These are phyloP conservation scores for Verticillium alfalfae DNA, from an alignment of 2,329 filamentous ascomycete genomes.

Conservation along the genomic window DNA sequence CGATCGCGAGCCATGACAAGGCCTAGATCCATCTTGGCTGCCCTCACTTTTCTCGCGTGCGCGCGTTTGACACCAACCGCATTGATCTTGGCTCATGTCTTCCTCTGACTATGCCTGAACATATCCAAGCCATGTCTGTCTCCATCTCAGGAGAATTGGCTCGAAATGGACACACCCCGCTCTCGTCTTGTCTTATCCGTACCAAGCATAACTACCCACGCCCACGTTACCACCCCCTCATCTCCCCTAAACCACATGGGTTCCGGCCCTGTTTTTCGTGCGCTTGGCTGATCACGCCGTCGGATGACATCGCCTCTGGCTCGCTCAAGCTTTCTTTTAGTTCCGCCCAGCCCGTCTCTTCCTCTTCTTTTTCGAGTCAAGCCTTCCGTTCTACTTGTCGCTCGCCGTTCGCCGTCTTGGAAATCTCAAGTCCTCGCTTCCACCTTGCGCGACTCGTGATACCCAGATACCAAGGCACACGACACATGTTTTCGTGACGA, in stretches of 20 bases:
- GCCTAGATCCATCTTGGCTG: not conserved
- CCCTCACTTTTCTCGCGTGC: not conserved
- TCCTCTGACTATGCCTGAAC: not conserved
- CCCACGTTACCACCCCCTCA: not conserved
- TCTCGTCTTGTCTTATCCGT: not conserved
- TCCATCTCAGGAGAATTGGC: not conserved
- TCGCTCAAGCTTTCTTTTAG: not conserved
- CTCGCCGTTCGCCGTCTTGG: not conserved
- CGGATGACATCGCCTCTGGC: not conserved
- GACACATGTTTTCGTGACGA: not conserved
- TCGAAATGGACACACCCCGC: not conserved
- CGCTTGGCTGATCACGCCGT: slow-evolving; percentile 1
- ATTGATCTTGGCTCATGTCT: not conserved
- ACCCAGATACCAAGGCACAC: not conserved
- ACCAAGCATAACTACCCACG: not conserved
- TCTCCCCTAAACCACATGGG: not conserved
- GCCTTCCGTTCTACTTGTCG: not conserved
- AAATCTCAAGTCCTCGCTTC: not conserved
- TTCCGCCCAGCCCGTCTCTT: not conserved
- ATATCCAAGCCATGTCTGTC: not conserved
- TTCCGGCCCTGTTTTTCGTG: not conserved
- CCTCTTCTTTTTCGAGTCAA: not conserved
- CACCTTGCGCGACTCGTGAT: not conserved
- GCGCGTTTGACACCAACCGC: not conserved
- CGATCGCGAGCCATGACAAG: not conserved